Base-by-base conservation (phyloP, 345 rosid species). In the Linum usitatissimum region DNA sequence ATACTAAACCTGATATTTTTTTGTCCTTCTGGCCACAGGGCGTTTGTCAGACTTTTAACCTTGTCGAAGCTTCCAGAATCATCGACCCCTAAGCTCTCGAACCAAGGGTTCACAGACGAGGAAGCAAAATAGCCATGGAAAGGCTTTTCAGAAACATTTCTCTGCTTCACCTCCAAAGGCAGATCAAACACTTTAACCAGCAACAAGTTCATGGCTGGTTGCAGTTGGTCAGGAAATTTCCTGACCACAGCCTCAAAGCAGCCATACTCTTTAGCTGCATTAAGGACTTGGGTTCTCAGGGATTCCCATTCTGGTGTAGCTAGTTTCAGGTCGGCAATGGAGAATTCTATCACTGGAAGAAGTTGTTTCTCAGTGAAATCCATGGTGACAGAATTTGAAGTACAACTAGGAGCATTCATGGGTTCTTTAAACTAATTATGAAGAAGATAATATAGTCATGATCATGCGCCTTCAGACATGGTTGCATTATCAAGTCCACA, bases 391-490 rank as follows among this genome's bases (percentile, higher is more conserved):
- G 7, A 9, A 6, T 13, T 45, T 45, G 7, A 9, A 10, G 51
- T 7, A 10, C 51, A 10, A 5, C 48, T 12, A 10, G 51, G 13
- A 45, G 17, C 51, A 45, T 45, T 10, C 17, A 45, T 7, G 51
- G 51, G 4, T 15, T 45, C 14, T 10, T 45, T 15, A 10, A 7
- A 45, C 51, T 40, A 40, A n/a, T n/a, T 7, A 40, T 1, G 48
- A 8, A 45, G 51, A 15, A 10, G 15, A 45, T 45, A 10, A 45
- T 45, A 3, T 10, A 2, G 49, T n/a, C n/a, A n/a, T n/a, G n/a
- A n/a, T 83, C 87, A 49, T 86, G 92, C 19, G 89, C 28, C 88
- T 78, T 80, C 81, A 4, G 92, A 83, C 87, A 86, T 86, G 75
- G 75, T 31, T 14, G 81, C 77, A 61, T 80, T 83, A 70, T 81